Evolutionary conservation across 192 early-diverging fungal species (phyloP).

Genomic region (Coemansia sp.): DNA sequence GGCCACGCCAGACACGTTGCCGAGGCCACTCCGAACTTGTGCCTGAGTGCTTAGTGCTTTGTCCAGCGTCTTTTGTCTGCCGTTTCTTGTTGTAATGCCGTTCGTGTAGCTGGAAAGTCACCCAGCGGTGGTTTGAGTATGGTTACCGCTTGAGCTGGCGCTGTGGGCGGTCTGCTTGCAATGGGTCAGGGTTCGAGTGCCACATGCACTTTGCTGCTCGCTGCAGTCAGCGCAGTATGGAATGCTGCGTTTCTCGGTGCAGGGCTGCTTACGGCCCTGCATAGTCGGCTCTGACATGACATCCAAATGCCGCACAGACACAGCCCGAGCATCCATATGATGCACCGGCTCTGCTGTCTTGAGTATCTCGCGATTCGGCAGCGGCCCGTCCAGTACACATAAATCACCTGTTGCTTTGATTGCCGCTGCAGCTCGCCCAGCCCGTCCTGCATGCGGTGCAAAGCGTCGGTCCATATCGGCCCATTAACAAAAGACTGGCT

Average conservation of each 20-base stretch:
- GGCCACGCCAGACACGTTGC: conserved; percentile 8
- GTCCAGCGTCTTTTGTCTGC: too few relatives aligned
- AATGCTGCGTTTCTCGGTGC: not conserved
- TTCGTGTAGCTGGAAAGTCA: too few relatives aligned
- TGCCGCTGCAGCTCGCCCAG: conserved; percentile 26
- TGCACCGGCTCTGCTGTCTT: too few relatives aligned
- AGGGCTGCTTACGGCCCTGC: not conserved
- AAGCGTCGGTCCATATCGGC: not conserved
- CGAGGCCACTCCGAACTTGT: conserved; percentile 1
- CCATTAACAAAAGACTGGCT: not conserved
- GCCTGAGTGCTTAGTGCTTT: too few relatives aligned
- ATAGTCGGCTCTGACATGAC: not conserved
- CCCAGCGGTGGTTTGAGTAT: too few relatives aligned
- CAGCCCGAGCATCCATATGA: not conserved
- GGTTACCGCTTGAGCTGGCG: too few relatives aligned
- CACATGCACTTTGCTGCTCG: too few relatives aligned
- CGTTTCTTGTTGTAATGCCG: too few relatives aligned
- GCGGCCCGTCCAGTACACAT: not conserved
- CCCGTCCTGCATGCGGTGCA: not conserved
- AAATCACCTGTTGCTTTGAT: conserved; percentile 20
- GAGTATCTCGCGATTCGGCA: conserved; percentile 5
- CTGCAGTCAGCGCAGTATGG: too few relatives aligned
- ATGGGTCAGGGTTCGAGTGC: too few relatives aligned
- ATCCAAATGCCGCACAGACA: conserved; percentile 1
- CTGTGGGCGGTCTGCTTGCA: too few relatives aligned